Percentiles rank a stretch among this genome's conserved stretches.
These are phyloP conservation scores for Cruciata laevipes DNA, from an alignment of 257 asterid species.

Conservation along the genomic window DNA sequence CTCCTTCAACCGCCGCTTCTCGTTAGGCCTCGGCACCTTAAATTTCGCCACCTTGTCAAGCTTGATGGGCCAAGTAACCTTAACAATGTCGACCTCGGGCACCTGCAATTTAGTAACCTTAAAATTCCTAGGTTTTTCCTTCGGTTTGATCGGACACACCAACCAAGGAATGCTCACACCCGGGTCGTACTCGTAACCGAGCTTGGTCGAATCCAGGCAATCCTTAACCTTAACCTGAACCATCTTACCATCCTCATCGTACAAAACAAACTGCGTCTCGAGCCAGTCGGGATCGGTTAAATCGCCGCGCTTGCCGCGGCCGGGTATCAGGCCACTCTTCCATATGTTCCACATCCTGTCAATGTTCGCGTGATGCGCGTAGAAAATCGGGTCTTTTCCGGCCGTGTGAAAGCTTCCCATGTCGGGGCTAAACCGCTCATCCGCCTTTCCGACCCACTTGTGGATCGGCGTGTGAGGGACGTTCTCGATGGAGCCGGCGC, in stretches of 20 bases:
- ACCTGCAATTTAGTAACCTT: no score
- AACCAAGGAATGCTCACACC: conserved; percentile 51
- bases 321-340: conserved; percentile 23
- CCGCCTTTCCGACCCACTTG: conserved; percentile 51
- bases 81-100: conserved; percentile 19
- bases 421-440: conserved; percentile 41
- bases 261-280: conserved; percentile 47
- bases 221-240: conserved; percentile 64
- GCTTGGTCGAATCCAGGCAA: conserved; percentile 37
- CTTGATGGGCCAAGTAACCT: conserved; percentile 22
- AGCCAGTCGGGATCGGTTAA: conserved; percentile 53
- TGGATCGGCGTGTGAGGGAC: conserved; percentile 66
- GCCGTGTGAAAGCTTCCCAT: conserved; percentile 89
- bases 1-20: conserved; percentile 46
- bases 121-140: neutral
- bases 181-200: conserved; percentile 54
- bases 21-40: conserved; percentile 54
- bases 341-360: conserved; percentile 69
- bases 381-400: conserved; percentile 68
- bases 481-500: conserved; percentile 56
- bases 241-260: conserved; percentile 65
- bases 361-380: conserved; percentile 64
- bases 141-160: conserved; percentile 41
- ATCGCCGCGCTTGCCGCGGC: conserved; percentile 54
- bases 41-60: conserved; percentile 39